Evolutionary conservation across 139 green algal species (phyloP).

Genomic region (Coelastrella sp.): DNA sequence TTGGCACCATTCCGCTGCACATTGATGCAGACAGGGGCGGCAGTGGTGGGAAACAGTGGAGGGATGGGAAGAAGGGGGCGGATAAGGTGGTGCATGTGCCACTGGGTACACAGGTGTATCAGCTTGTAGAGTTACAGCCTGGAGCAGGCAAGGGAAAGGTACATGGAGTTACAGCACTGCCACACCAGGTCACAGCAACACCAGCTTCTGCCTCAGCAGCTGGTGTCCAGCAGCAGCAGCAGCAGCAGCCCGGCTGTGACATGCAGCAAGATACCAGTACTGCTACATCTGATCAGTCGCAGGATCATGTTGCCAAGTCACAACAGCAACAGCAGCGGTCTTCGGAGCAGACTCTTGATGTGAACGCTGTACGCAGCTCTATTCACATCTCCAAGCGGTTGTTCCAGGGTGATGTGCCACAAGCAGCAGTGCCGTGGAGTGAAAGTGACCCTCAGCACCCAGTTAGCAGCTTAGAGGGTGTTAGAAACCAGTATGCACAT

Average conservation of each 20-base stretch:
- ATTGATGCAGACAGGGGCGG: slow-evolving; percentile 2
- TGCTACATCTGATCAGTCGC: neutral
- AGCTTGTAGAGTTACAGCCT: slow-evolving; percentile 8
- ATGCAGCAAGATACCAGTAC: neutral
- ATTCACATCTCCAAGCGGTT: no score
- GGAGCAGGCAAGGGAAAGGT: neutral
- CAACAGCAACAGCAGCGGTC: slow-evolving; percentile 31
- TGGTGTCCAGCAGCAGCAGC: neutral
- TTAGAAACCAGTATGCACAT: no score
- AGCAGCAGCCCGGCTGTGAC: neutral
- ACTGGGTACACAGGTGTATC: slow-evolving; percentile 31
- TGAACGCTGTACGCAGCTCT: no score
- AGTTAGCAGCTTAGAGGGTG: no score
- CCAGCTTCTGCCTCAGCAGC: neutral
- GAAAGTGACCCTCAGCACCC: no score
- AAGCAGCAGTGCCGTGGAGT: no score
- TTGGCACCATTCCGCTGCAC: slow-evolving; percentile 34
- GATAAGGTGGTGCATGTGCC: slow-evolving; percentile 39
- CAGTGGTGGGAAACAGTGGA: slow-evolving; percentile 47
- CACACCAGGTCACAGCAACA: neutral
- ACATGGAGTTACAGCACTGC: slow-evolving; percentile 30
- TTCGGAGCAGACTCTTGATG: neutral
- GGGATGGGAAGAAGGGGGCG: slow-evolving; percentile 18
- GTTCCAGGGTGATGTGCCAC: no score
- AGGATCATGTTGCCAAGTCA: neutral